Base-by-base conservation (phyloP, 1,284 basidiomycete genomes). In the Malassezia vespertilionis region DNA sequence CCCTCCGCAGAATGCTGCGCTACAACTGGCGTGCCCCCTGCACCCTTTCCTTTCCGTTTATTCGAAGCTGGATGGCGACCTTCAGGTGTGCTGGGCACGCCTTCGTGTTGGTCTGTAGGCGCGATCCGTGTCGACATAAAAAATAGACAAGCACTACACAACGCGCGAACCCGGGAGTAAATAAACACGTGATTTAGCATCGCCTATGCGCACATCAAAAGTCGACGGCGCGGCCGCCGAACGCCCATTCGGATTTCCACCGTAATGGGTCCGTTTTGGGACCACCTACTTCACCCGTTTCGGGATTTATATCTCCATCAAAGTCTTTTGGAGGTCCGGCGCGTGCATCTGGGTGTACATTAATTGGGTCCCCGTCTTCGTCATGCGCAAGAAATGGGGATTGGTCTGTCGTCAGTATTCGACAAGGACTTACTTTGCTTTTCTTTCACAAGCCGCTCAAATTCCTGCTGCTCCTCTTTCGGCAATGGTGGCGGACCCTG, bases 211-310 rank as follows among this genome's bases (percentile, higher is more conserved):
- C 27, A 28, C 27, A 24, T 38, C 21, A 69, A 43, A 66, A 70
- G 39, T 70, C 67, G 14, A 62, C 63, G 1, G 65, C 63, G 20
- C 69, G 54, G 0, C 70, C 70, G 12, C 63, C 69, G 36, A 62
- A 72, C 2, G 61, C 60, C 69, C 69, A 72, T 33, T 72, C 70
- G 34, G 56, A 53, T 26, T 62, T 55, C 57, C 67, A 69, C 22
- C 52, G 65, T 45, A 79, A 71, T 15, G 77, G 77, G 58, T 79
- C 77, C 15, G 72, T 70, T 65, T 79, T 79, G 1, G 77, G 77
- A 0, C 77, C 77, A 0, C 77, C 77, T 7, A 73, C 56, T 58
- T 79, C 77, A 14, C 77, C 77, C 24, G 77, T 79, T 15, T 60
- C 60, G 3, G 77, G 77, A 60, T 79, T 78, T 1, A 61, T 58